Evolutionary conservation across 2,329 filamentous ascomycete species (phyloP).

Genomic region (Exophiala calicioides): DNA sequence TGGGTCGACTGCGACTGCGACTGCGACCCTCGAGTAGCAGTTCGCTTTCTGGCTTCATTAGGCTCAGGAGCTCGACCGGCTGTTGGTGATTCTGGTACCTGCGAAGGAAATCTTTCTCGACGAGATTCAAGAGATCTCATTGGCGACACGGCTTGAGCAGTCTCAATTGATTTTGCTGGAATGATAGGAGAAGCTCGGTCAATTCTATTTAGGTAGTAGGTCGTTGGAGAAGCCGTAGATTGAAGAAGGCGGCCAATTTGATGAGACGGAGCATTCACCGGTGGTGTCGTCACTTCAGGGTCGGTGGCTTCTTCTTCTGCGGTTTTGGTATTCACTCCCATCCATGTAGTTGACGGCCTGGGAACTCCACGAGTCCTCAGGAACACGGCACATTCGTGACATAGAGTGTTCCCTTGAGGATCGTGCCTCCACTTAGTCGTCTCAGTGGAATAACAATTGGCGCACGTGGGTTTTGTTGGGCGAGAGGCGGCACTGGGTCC

Average conservation of each 20-base stretch:
- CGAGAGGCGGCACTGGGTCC: not conserved
- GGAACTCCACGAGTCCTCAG: slow-evolving; percentile 14
- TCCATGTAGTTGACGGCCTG: slow-evolving; percentile 9
- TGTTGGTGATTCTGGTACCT: slow-evolving; percentile 27
- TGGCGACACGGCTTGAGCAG: not conserved
- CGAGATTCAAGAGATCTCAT: not conserved
- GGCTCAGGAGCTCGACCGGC: slow-evolving; percentile 17
- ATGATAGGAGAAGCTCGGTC: slow-evolving; percentile 1
- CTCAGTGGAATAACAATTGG: slow-evolving; percentile 19
- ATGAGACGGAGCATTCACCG: not conserved
- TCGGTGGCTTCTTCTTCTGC: slow-evolving; percentile 1
- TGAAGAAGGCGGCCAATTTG: not conserved
- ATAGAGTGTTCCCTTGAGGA: slow-evolving; percentile 11
- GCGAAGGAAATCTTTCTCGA: slow-evolving; percentile 26
- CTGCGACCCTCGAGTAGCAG: slow-evolving; percentile 14
- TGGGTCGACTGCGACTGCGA: slow-evolving; percentile 27
- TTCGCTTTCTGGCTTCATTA: slow-evolving; percentile 26
- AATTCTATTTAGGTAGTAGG: not conserved
- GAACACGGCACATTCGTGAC: slow-evolving; percentile 15
- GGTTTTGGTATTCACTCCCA: not conserved
- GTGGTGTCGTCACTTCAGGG: not conserved
- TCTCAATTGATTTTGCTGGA: not conserved
- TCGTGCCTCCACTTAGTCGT: slow-evolving; percentile 12
- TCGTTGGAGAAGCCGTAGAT: not conserved
- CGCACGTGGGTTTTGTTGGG: slow-evolving; percentile 13